Base-by-base conservation (phyloP, 1,284 basidiomycete genomes). In the Pterulicium gracile region DNA sequence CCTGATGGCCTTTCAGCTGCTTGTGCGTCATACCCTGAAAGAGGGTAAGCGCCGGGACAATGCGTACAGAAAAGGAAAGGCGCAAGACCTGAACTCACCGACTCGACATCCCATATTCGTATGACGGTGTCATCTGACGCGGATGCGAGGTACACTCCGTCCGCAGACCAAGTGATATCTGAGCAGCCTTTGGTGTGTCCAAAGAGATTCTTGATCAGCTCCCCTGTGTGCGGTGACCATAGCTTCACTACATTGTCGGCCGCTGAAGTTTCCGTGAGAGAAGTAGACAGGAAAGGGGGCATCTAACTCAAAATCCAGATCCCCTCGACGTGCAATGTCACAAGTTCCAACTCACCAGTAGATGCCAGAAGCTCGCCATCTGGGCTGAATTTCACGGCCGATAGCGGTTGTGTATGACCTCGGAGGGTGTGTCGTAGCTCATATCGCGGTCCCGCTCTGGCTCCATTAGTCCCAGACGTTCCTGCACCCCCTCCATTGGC, bases 91-190 rank as follows among this genome's bases (percentile, higher is more conserved):
- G 44, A 18, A 72, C 80, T 53, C 58, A 88, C 85, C 27, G 75
- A 70, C 59, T 88, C 83, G 44, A 91, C 79, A 54, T 82, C 77
- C 88, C 90, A 92, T 66, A 95, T 83, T 24, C 84, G 75, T 54
- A 93, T 75, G 0, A 82, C 88, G 5, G 77, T 80, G 61, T 96
- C 93, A 62, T 97, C 93, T 1, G 89, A 92, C 1, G 88, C 92
- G 36, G 88, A 90, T 0, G 91, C 89, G 15, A 96, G 69, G 62
- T 82, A 82, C 15, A 75, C 67, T 50, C 84, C 85, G 60, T 95
- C 87, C 4, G 81, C 72, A 3, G 90, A 90, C 81, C 92, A 92
- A 1, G 88, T 70, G 44, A 96, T 71, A 61, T 95, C 90, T 41
- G 90, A 93, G 23, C 95, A 73, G 0, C 93, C 93, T 63, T 83